Conservation (phyloP, 2,329 filamentous ascomycete species). For the Alternaria tenuissima region DNA sequence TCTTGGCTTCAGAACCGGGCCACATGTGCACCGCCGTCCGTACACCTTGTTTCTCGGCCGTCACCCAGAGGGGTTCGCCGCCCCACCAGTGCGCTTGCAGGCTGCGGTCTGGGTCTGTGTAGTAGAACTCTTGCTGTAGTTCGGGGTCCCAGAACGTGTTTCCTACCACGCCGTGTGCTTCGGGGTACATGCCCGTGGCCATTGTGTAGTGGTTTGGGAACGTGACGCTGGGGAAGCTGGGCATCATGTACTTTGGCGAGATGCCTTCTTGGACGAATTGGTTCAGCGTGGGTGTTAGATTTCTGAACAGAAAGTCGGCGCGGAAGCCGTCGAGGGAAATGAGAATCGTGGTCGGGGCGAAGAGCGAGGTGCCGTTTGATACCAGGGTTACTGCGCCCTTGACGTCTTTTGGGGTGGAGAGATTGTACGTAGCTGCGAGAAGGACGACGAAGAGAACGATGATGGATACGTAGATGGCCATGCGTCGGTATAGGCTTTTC, state of each 20-base stretch:
- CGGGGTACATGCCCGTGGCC: constrained; percentile 89
- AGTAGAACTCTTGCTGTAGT: constrained; percentile 81
- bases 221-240: constrained; percentile 94
- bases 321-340: constrained; percentile 96
- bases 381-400: constrained; percentile 46
- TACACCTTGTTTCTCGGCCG: constrained; percentile 83
- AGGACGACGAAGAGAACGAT: constrained; percentile 63
- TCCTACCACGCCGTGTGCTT: constrained; percentile 90
- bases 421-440: constrained; percentile 64
- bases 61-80: constrained; percentile 92
- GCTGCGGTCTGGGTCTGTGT: constrained; percentile 78
- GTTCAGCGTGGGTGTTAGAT: constrained; percentile 82
- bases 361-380: constrained; percentile 86
- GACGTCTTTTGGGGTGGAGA: constrained; percentile 51
- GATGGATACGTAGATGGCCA: constrained; percentile 56
- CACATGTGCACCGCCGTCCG: constrained; percentile 94
- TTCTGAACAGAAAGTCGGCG: constrained; percentile 87
- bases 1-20: constrained; percentile 92
- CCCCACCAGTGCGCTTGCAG: constrained; percentile 93
- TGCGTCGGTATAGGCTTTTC: constrained; percentile 51
- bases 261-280: constrained; percentile 82
- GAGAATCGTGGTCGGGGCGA: constrained; percentile 89
- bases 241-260: constrained; percentile 90
- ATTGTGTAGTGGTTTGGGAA: constrained; percentile 96
- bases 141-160: constrained; percentile 94